phyloP scores from a whole-genome alignment of 169 alveolate species.

The Theileria equi region DNA sequence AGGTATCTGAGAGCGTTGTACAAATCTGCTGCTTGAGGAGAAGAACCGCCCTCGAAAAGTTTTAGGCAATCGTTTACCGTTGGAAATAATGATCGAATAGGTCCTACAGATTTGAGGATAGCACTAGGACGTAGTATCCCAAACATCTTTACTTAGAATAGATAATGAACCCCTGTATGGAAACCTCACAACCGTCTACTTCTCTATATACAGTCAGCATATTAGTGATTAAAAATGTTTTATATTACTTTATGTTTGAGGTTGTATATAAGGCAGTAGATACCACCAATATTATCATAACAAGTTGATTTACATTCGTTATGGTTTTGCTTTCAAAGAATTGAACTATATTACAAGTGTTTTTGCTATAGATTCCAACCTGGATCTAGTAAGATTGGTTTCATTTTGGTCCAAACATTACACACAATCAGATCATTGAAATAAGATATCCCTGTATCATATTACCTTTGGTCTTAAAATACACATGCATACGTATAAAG shows the following conservation, averaged over 20 bases:
- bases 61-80: constrained; percentile 53
- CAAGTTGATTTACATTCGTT: not conserved
- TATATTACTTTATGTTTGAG: no score
- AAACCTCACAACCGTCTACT: no score
- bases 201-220: no score
- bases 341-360: constrained; percentile 4
- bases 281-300: no score
- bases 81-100: constrained; percentile 6
- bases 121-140: constrained; percentile 15
- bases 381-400: constrained; percentile 8
- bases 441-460: constrained; percentile 54
- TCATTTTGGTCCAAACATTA: constrained; percentile 16
- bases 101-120: constrained; percentile 3
- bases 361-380: not conserved
- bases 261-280: no score
- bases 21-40: constrained; percentile 31
- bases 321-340: constrained; percentile 13
- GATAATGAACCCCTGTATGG: no score
- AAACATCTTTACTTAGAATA: no score
- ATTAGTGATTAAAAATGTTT: not conserved
- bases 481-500: not conserved
- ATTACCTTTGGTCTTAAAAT: no score
- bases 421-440: constrained; percentile 46
- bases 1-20: constrained; percentile 54
- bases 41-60: constrained; percentile 32